Evolutionary conservation across 441 rosid species (phyloP).

Genomic region (Arabidopsis hybrid): DNA sequence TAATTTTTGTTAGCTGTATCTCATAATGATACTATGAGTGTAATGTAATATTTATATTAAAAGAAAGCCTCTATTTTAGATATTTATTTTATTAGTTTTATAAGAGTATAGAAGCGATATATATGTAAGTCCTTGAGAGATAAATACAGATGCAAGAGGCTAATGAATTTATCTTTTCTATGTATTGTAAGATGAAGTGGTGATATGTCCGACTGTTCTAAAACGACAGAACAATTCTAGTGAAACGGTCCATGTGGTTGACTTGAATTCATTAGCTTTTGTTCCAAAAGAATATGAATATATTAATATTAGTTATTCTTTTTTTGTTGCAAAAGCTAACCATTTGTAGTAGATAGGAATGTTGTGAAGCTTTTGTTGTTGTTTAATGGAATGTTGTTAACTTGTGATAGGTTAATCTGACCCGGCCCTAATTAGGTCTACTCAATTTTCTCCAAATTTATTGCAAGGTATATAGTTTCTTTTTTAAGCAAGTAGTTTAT

Average conservation of each 20-base stretch:
- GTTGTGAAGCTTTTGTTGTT: too few relatives aligned
- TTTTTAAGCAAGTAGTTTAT: too few relatives aligned
- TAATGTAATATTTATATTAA: background rate
- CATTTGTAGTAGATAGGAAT: too few relatives aligned
- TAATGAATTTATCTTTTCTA: background rate
- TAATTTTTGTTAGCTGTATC: conserved; percentile 18
- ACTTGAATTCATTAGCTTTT: too few relatives aligned
- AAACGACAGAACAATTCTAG: background rate
- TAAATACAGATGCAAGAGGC: background rate
- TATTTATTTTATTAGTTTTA: background rate
- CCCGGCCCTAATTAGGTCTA: too few relatives aligned
- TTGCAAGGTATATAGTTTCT: too few relatives aligned
- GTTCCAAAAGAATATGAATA: too few relatives aligned
- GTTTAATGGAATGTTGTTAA: too few relatives aligned
- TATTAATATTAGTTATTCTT: too few relatives aligned
- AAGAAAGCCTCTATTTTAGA: background rate
- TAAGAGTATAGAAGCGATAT: background rate
- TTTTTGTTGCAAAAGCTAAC: too few relatives aligned
- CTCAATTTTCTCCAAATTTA: too few relatives aligned
- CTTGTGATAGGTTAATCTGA: too few relatives aligned
- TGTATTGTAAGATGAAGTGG: background rate
- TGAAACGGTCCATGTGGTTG: background rate
- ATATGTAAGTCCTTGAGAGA: background rate
- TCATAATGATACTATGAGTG: background rate
- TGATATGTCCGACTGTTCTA: conserved; percentile 11